Evolutionary conservation across 2,329 filamentous ascomycete species (phyloP), one percentile per base, ranked within the genome.

Genomic region (Ceratocystis papillata): DNA sequence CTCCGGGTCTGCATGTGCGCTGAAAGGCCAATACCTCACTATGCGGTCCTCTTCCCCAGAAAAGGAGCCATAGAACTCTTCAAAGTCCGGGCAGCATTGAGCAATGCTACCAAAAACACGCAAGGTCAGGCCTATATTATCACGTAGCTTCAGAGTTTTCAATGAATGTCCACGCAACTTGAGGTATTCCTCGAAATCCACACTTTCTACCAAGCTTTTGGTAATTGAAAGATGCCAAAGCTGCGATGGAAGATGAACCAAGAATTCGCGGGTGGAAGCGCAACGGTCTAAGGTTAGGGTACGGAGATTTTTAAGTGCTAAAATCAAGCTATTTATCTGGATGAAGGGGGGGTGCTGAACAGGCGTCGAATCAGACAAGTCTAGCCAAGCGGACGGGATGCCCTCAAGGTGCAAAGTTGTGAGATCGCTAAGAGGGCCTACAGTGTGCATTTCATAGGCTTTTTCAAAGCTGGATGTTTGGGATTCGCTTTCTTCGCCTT

Each of bases 321-420:
- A 59, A 33, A 59, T 20, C 55, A 59, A 25, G 30, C 25, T 7
- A n/a, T 30, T 33, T 30, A 59, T 8, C 17, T 59, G 22, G 1
- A 17, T 7, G 17, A 33, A 30, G 4, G 25, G 8, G 28, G 53
- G 53, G 17, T 30, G 25, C 20, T 30, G 25, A 33, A 33, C 20
- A 30, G 25, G 53, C 12, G 4, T 15, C 10, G 25, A 17, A 30
- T 57, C 30, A 2, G 2, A 1, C 4, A 30, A 30, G 4, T 57
- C 25, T 57, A 57, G 25, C 53, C 53, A 57, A 17, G 53, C 12
- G 17, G n/a, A 7, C 10, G 53, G 53, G 10, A 57, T 57, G 6
- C 28, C 53, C 55, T 59, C 55, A 10, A 59, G 55, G 17, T 59
- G 55, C 30, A 59, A n/a, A 20, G 55, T 59, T 37, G 55, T 37